A percentile compares a stretch with the other conserved stretches of the same genome.
Evolutionary conservation across 2,329 filamentous ascomycete genomes (phyloP).

Genomic region (Acephala macrosclerotiorum): DNA sequence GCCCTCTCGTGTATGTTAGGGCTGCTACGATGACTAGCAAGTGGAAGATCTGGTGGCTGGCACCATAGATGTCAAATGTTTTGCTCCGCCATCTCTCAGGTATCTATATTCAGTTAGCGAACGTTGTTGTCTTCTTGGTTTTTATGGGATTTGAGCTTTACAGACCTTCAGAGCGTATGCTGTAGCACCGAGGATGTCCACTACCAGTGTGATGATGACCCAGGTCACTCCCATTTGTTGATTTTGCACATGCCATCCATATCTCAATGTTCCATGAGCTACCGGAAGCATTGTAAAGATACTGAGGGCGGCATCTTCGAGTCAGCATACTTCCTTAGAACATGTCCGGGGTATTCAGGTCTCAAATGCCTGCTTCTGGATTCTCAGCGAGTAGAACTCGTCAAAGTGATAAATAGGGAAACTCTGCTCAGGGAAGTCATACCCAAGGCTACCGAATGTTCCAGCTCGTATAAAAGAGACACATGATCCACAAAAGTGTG

Average conservation of each 20-base stretch:
- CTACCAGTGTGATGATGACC: conserved; percentile 48
- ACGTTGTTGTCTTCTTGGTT: neutral
- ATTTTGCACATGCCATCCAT: conserved; percentile 46
- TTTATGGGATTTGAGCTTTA: conserved; percentile 5
- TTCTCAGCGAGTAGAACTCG: no score
- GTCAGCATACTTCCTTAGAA: no score
- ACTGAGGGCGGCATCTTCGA: no score
- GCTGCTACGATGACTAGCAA: conserved; percentile 53
- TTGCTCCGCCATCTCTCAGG: conserved; percentile 53
- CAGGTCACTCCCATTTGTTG: conserved; percentile 50
- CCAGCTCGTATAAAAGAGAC: conserved; percentile 49
- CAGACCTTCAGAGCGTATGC: conserved; percentile 48
- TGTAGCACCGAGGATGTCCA: conserved; percentile 48
- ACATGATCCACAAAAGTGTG: conserved; percentile 48
- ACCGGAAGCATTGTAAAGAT: conserved; percentile 51
- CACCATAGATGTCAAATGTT: conserved; percentile 54
- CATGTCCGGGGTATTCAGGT: no score
- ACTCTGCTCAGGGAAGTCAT: no score
- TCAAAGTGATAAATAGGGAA: no score
- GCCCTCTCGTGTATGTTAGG: conserved; percentile 46
- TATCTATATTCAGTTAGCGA: conserved; percentile 42
- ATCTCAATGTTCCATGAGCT: conserved; percentile 46
- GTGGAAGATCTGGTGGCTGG: conserved; percentile 59
- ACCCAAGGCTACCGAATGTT: conserved; percentile 51
- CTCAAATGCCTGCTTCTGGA: no score